phyloP scores from a whole-genome alignment of 352 stramenopile genomes.

The Phytophthora fragariae region DNA sequence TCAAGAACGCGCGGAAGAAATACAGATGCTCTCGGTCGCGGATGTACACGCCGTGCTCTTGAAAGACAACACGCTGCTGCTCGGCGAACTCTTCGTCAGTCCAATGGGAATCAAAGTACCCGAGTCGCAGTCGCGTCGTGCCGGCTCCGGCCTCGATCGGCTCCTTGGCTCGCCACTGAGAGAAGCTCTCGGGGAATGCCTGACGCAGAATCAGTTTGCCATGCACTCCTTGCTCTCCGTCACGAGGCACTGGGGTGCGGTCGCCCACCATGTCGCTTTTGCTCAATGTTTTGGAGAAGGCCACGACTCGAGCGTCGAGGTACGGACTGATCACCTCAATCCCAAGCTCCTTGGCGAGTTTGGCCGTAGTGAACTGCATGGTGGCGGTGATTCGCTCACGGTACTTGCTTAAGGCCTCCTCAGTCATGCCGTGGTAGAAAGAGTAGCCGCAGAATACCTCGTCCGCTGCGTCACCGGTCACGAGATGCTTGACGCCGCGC shows the following conservation, averaged over 20 bases:
- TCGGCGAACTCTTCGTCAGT: conserved; percentile 47
- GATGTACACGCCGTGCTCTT: conserved; percentile 58
- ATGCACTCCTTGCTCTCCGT: conserved; percentile 50
- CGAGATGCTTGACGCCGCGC: conserved; percentile 63
- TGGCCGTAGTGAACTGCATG: conserved; percentile 86
- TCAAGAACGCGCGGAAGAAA: conserved; percentile 72
- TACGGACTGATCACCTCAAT: conserved; percentile 85
- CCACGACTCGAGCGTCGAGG: conserved; percentile 69
- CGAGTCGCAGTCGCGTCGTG: conserved; percentile 70
- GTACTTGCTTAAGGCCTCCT: conserved; percentile 69
- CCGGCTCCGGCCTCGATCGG: conserved; percentile 88
- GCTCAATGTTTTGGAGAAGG: conserved; percentile 67
- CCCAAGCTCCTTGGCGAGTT: conserved; percentile 64
- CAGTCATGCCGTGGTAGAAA: conserved; percentile 80
- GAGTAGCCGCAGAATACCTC: conserved; percentile 91
- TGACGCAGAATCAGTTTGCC: conserved; percentile 89
- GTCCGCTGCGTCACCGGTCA: conserved; percentile 89
- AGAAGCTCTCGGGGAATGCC: conserved; percentile 84
- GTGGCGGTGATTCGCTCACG: conserved; percentile 75
- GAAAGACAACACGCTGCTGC: conserved; percentile 42
- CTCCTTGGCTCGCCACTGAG: conserved; percentile 89
- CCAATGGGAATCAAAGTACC: conserved; percentile 67
- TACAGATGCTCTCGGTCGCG: conserved; percentile 76
- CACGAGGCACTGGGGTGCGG: conserved; percentile 61
- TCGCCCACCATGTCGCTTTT: conserved; percentile 75